These are phyloP conservation scores for Gynochthodes officinalis DNA, from an alignment of 257 asterid genomes.

Conservation along the genomic window DNA sequence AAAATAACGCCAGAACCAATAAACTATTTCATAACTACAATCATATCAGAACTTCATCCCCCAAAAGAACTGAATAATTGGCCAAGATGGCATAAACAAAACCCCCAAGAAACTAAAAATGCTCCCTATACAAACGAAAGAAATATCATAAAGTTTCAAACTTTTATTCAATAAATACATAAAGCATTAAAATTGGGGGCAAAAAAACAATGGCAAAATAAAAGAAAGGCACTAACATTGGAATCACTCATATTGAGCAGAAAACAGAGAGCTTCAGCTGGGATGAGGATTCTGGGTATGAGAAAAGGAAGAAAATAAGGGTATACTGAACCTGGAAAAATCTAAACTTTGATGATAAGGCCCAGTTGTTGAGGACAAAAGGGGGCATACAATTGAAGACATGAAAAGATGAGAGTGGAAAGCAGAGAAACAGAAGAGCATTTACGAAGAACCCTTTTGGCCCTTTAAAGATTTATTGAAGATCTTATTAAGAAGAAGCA, in stretches of 20 bases:
- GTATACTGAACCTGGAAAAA: slow-evolving; percentile 26
- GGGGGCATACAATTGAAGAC: slow-evolving; percentile 46
- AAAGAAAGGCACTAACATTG: slow-evolving; percentile 37
- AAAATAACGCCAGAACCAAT: too few species aligned
- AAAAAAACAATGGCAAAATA: too few species aligned
- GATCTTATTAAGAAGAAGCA: slow-evolving; percentile 38
- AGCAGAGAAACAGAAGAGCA: slow-evolving; percentile 39
- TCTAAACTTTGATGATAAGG: slow-evolving; percentile 34
- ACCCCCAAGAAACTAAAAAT: not conserved
- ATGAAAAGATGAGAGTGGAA: slow-evolving; percentile 34
- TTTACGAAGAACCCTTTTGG: slow-evolving; percentile 19
- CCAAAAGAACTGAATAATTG: not conserved
- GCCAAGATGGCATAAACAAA: not conserved
- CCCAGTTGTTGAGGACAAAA: slow-evolving; percentile 21
- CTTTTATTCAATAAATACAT: not conserved
- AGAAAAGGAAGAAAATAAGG: slow-evolving; percentile 30
- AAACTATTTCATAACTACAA: not conserved
- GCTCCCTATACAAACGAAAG: not conserved
- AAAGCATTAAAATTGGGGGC: not conserved
- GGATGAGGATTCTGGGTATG: slow-evolving; percentile 27
- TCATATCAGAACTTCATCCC: not conserved
- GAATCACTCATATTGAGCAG: slow-evolving; percentile 52
- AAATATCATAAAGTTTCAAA: not conserved
- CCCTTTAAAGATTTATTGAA: slow-evolving; percentile 10
- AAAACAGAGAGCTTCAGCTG: slow-evolving; percentile 23